Evolutionary conservation across 2,329 filamentous ascomycete species (phyloP).

Genomic region (Colletotrichum tamarilloi): DNA sequence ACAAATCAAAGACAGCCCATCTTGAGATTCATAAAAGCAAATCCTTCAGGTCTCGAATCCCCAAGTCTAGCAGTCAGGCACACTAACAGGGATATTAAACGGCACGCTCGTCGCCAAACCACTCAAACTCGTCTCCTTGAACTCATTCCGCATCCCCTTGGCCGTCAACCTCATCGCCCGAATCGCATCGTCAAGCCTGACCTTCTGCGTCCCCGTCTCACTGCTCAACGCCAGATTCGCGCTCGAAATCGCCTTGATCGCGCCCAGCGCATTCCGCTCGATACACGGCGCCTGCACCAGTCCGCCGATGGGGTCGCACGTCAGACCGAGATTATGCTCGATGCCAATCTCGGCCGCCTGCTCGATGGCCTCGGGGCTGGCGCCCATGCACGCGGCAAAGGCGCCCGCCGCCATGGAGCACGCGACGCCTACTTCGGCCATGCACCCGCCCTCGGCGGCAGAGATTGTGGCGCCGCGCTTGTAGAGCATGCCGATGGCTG

Average conservation of each 20-base stretch:
- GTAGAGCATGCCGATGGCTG: slow-evolving; percentile 64
- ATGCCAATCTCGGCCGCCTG: slow-evolving; percentile 65
- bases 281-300: slow-evolving; percentile 64
- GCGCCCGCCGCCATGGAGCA: slow-evolving; percentile 64
- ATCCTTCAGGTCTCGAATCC: background rate
- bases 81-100: slow-evolving; percentile 61
- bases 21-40: background rate
- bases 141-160: slow-evolving; percentile 63
- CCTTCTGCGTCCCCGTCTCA: slow-evolving; percentile 58
- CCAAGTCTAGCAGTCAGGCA: slow-evolving; percentile 57
- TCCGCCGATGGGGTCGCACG: slow-evolving; percentile 62
- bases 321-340: slow-evolving; percentile 62
- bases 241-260: slow-evolving; percentile 62
- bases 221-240: slow-evolving; percentile 59
- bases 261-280: slow-evolving; percentile 61
- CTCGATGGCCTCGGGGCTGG: slow-evolving; percentile 60
- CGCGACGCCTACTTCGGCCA: slow-evolving; percentile 65
- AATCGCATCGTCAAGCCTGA: slow-evolving; percentile 62
- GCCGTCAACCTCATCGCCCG: slow-evolving; percentile 62
- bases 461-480: slow-evolving; percentile 64
- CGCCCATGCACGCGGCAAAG: slow-evolving; percentile 63
- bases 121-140: slow-evolving; percentile 64
- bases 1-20: too few relatives aligned
- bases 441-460: slow-evolving; percentile 62
- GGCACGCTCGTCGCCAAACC: slow-evolving; percentile 62